Base-by-base conservation (phyloP, 306 rosid species). In the Sesbania bispinosa region DNA sequence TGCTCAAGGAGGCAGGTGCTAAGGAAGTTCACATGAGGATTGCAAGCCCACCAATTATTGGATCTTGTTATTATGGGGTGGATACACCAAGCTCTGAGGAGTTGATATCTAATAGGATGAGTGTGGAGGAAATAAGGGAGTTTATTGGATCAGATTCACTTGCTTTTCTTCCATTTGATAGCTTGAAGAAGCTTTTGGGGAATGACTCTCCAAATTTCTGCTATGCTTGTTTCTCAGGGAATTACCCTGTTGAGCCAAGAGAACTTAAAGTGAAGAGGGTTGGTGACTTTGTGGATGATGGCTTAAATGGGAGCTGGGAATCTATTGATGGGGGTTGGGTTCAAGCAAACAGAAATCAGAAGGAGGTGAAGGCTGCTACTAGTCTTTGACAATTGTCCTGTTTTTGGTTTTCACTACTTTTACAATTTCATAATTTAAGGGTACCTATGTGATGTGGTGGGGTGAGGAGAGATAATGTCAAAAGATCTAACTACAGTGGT, bases 21-120 rank as follows among this genome's bases (percentile, higher is more conserved):
- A 95, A 83, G 46, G 99, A 95, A 74, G 97, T 95, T 70, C 99
- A 95, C 60, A 95, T 95, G 99, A 91, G 97, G 77, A 95, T 95
- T 58, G 96, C 97, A 1, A 86, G 97, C 54, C 99, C 99, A 2
- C 97, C 99, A 0, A 95, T 95, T 5, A 89, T 91, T 4, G 96
- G 81, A 1, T 91, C 99, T 1, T 95, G 99, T 60, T 95, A 95
- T 51, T 95, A 95, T 36, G 99, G 97, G 10, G 99, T 95, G 30
- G 99, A 95, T 62, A 95, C 97, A 26, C 99, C 99, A 6, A 95
- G 96, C 35, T 73, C 99, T 0, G 97, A 89, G 82, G 99, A 94
- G 79, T 71, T 94, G 83, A 94, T 94, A 3, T 95, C 99, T 3
- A 95, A 95, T 43, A 85, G 96, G 80, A 86, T 95, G 96, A 86